Percentiles rank a stretch among this genome's conserved stretches.
Evolutionary conservation across 176 grass and related monocot genomes (phyloP).

Genomic region (Leersia perrieri): DNA sequence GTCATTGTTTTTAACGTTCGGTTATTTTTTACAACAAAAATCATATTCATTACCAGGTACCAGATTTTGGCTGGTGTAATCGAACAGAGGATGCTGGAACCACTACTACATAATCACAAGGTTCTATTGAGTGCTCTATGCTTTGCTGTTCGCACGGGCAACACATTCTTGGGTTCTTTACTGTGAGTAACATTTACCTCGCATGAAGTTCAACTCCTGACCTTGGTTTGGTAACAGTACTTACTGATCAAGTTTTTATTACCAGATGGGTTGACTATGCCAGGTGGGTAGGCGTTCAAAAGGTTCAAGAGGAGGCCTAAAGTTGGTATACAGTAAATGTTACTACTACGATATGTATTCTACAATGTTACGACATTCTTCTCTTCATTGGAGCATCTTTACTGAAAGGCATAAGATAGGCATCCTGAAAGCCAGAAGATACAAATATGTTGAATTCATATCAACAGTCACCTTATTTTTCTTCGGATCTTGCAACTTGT

Average conservation of each 20-base stretch:
- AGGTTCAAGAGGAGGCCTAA: slow-evolving; percentile 46
- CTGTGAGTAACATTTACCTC: slow-evolving; percentile 46
- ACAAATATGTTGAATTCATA: slow-evolving; percentile 23
- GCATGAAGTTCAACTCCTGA: not conserved
- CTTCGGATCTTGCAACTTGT: slow-evolving; percentile 13
- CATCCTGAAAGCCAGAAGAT: too few relatives aligned
- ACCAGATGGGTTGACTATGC: slow-evolving; percentile 87
- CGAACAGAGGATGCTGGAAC: slow-evolving; percentile 85
- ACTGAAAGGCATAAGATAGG: too few relatives aligned
- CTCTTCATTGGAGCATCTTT: slow-evolving; percentile 5
- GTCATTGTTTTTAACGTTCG: too few relatives aligned
- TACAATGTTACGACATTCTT: not conserved
- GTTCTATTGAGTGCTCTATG: slow-evolving; percentile 58
- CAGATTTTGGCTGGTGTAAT: slow-evolving; percentile 75
- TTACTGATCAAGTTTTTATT: slow-evolving; percentile 8
- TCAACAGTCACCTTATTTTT: not conserved
- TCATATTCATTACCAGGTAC: slow-evolving; percentile 47
- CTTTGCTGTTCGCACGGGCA: slow-evolving; percentile 68
- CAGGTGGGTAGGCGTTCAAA: slow-evolving; percentile 67
- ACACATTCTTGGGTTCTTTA: slow-evolving; percentile 86
- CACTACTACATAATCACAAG: slow-evolving; percentile 72
- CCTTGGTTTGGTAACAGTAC: not conserved
- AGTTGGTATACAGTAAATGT: too few relatives aligned
- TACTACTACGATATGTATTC: not conserved
- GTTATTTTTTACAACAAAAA: not conserved